Base-by-base conservation (phyloP, 2,329 filamentous ascomycete species). In the Scedosporium aurantiacum region DNA sequence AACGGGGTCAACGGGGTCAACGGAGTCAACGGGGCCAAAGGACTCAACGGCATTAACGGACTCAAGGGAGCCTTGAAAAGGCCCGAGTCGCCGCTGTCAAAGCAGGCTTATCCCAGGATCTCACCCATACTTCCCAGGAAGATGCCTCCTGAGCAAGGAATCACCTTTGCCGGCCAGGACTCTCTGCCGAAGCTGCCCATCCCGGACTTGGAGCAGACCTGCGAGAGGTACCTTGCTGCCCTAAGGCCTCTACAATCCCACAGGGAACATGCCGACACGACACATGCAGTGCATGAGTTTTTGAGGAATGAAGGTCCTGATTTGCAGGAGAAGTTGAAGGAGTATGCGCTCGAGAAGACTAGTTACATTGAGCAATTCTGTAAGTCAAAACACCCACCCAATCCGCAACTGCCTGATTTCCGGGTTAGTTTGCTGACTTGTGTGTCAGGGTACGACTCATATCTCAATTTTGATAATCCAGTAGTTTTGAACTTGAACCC, bases 311-410 rank as follows among this genome's bases (percentile, higher is more conserved):
- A 97, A 65, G 94, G 94, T 0, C 90, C 89, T 0, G 85, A 88
- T 55, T 76, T 99, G 57, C 92, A 99, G 71, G 90, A 94, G 64
- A 92, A 88, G 73, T 76, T 97, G 62, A 94, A 92, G 77, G 86
- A 87, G 68, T 99, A 97, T 77, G 92, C 94, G 7, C 86, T 85
- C 57, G 91, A 89, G 54, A 93, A 92, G 75, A 90, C 90, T 43
- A 97, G 93, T 74, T 99, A 97, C 71, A 97, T 99, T 68, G 94
- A 97, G 72, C 94, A 99, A 69, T 99, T 99, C 68, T 99, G 93
- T 96, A 82, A 71, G 90, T 82, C 18, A 32, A 32, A 32, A 1
- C 28, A 1, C 28, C 28, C 28, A 32, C 28, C 7, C 28, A 32
- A 32, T 32, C 10, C 28, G 28, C 28, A 32, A 32, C 28, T 32